A percentile compares a stretch with the other conserved stretches of the same genome.
Conservation (phyloP, 331 rosid genomes). For the Spiraea crenata region DNA sequence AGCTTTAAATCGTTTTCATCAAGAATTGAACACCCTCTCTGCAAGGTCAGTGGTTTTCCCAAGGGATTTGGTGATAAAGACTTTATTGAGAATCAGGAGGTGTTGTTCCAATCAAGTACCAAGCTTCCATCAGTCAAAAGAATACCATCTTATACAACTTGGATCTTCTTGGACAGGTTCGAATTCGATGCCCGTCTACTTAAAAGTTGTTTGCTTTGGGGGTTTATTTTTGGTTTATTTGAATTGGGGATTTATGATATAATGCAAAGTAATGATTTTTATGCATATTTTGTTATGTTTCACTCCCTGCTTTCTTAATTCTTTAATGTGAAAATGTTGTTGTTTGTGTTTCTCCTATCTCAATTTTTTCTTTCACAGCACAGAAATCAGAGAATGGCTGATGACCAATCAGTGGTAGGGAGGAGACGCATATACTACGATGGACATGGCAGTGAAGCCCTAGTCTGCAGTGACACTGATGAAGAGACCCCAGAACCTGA, state of each 20-base stretch:
- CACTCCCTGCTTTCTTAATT: neutral
- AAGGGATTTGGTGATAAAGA: constrained; percentile 64
- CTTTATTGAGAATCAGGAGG: constrained; percentile 48
- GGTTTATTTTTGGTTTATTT: constrained; percentile 3
- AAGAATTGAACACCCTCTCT: constrained; percentile 62
- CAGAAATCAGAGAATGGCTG: constrained; percentile 99
- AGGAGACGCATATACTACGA: constrained; percentile 91
- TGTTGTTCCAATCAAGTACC: constrained; percentile 40
- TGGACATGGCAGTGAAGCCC: constrained; percentile 88
- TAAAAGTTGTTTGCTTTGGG: constrained; percentile 10
- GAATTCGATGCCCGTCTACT: neutral
- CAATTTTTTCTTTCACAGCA: constrained; percentile 49
- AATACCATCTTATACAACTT: constrained; percentile 89
- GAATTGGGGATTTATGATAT: neutral
- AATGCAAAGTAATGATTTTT: neutral
- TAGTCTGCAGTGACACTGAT: constrained; percentile 93
- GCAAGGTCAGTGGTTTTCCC: constrained; percentile 53
- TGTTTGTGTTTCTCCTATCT: constrained; percentile 45
- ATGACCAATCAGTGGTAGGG: constrained; percentile 94
- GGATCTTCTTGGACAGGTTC: constrained; percentile 93
- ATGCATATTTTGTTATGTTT: neutral
- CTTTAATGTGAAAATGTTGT: constrained; percentile 13
- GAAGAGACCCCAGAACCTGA: constrained; percentile 79
- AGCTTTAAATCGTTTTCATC: constrained; percentile 51
- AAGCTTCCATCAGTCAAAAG: constrained; percentile 63